These are phyloP conservation scores for Neonectria magnoliae DNA, from an alignment of 2,329 filamentous ascomycete species.

Conservation along the genomic window DNA sequence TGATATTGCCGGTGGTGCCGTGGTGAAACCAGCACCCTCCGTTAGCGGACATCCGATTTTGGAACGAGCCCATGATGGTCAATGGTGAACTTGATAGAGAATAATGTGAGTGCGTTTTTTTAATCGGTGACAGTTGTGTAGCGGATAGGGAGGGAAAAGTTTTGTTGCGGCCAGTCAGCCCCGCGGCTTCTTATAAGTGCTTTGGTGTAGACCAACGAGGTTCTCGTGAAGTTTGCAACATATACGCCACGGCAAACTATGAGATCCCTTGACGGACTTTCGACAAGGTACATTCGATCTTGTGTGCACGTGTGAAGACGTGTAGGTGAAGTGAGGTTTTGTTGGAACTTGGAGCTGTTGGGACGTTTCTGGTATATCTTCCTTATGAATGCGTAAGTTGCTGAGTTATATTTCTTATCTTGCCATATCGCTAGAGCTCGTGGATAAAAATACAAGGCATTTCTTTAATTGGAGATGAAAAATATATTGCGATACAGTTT, in stretches of 20 bases:
- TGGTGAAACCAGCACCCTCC: neutral
- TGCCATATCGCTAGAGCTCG: neutral
- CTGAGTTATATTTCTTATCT: neutral
- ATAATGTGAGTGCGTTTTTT: neutral
- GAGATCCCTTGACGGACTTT: neutral
- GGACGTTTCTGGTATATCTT: too few species aligned
- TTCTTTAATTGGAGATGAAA: neutral
- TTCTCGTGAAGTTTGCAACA: neutral
- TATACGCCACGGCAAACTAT: neutral
- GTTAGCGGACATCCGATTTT: neutral
- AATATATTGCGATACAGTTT: neutral
- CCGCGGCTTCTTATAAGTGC: neutral
- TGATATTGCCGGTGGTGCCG: neutral
- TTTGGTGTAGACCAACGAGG: neutral
- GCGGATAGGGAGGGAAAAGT: too few species aligned
- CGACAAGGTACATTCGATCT: neutral
- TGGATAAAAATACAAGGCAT: too few species aligned
- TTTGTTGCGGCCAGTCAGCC: too few species aligned
- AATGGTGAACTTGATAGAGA: neutral
- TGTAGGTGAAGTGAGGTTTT: too few species aligned
- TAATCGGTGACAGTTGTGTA: neutral
- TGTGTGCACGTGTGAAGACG: neutral
- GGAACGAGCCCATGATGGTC: neutral
- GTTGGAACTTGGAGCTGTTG: too few species aligned
- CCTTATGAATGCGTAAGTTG: too few species aligned